Conservation (phyloP, 2,329 filamentous ascomycete genomes). For the Pestalotiopsis fici region DNA sequence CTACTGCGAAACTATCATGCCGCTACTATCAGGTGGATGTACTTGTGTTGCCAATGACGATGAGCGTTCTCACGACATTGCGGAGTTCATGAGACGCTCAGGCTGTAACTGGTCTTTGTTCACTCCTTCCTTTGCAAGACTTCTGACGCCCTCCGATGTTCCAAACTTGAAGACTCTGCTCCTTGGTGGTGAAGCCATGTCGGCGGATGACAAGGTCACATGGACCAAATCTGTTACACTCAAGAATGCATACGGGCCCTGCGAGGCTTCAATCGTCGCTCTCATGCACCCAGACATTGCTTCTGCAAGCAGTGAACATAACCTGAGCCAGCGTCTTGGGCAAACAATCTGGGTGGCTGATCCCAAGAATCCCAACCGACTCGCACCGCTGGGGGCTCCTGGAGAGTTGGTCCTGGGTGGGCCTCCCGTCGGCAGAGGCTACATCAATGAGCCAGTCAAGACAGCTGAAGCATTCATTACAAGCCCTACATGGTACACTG, state of each 20-base stretch:
- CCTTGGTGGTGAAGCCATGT: conserved; percentile 12
- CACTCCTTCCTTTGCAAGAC: conserved; percentile 5
- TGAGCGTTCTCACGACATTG: conserved; percentile 1
- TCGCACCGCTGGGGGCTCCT: conserved; percentile 14
- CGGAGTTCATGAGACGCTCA: conserved; percentile 3
- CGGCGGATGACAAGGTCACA: neutral
- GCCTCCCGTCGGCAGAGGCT: conserved; percentile 39
- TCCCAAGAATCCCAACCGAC: conserved; percentile 12
- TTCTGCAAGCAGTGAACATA: neutral
- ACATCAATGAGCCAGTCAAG: conserved; percentile 38
- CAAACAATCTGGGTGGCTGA: conserved; percentile 15
- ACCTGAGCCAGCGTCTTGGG: conserved; percentile 7
- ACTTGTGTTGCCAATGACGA: conserved; percentile 5
- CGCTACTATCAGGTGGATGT: conserved; percentile 5
- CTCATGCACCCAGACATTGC: conserved; percentile 6
- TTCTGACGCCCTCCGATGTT: conserved; percentile 8
- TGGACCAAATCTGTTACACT: conserved; percentile 7
- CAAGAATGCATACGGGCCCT: conserved; percentile 12
- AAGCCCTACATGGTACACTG: conserved; percentile 21
- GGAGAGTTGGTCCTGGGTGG: conserved; percentile 14
- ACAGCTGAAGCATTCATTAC: conserved; percentile 38
- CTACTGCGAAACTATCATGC: conserved; percentile 25
- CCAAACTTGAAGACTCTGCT: conserved; percentile 9
- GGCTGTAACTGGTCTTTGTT: conserved; percentile 4
- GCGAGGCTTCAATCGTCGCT: conserved; percentile 7